Conservation (phyloP, 345 rosid genomes). For the Camelina hispida region DNA sequence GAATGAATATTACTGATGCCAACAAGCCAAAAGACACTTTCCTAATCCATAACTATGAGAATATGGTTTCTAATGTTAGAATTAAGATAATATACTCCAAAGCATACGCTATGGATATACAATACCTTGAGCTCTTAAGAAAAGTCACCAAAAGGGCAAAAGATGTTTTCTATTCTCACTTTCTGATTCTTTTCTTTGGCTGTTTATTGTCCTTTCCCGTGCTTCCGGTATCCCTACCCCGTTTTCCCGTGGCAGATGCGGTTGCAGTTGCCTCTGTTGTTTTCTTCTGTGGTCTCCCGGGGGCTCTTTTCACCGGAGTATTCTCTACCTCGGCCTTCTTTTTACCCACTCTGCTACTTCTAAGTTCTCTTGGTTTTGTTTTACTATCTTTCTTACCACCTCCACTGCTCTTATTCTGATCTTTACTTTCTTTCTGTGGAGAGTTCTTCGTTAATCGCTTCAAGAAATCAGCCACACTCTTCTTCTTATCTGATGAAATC, state of each 20-base stretch:
- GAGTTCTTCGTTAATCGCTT: slow-evolving; percentile 66
- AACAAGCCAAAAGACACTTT: slow-evolving; percentile 21
- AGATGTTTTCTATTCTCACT: not conserved
- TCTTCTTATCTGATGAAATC: slow-evolving; percentile 55
- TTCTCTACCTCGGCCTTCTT: slow-evolving; percentile 49
- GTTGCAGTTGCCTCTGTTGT: slow-evolving; percentile 35
- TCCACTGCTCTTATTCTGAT: slow-evolving; percentile 41
- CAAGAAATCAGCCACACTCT: slow-evolving; percentile 72
- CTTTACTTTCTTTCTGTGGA: slow-evolving; percentile 47
- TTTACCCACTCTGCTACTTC: slow-evolving; percentile 45
- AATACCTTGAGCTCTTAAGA: slow-evolving; percentile 7
- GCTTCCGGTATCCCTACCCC: slow-evolving; percentile 51
- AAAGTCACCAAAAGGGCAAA: not conserved
- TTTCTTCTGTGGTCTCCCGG: slow-evolving; percentile 63
- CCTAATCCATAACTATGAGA: slow-evolving; percentile 32
- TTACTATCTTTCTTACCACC: slow-evolving; percentile 45
- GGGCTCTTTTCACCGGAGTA: slow-evolving; percentile 46
- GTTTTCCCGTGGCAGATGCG: slow-evolving; percentile 51
- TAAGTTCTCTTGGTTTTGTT: slow-evolving; percentile 52
- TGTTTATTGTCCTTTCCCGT: slow-evolving; percentile 48
- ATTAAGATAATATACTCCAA: slow-evolving; percentile 11
- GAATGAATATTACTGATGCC: slow-evolving; percentile 32
- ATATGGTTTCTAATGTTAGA: slow-evolving; percentile 28
- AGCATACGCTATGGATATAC: slow-evolving; percentile 30
- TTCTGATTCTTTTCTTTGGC: slow-evolving; percentile 50